Evolutionary conservation across 345 rosid genomes (phyloP), one percentile per base, ranked within the genome.

Genomic region (Erodium maritimum): DNA sequence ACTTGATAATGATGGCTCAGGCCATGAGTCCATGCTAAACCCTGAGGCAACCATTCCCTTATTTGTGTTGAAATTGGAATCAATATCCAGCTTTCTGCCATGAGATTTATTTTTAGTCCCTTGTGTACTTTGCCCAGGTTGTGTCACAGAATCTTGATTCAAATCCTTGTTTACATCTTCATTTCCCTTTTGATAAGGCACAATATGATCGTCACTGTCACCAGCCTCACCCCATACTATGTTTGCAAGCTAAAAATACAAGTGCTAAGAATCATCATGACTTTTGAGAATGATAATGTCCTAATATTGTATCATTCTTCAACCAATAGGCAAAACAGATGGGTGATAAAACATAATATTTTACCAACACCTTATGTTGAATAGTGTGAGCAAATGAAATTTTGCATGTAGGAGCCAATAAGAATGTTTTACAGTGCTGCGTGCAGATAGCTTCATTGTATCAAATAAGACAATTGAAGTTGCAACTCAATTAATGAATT

Each of bases 151-250:
- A 63, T 74, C 83, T 75, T 72, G 81, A 68, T 59, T 64, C 69
- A 68, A 74, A 67, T 69, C 84, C 74, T 71, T 80, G 62, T 66
- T 66, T 65, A 57, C 57, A 65, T 70, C 79, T 71, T 81, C 87
- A 60, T 52, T 73, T 66, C 60, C 71, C 52, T 62, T 80, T 60
- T 62, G 83, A 73, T 66, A 80, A 54, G 99, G 95, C 70, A 93
- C 91, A 54, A 85, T 76, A 79, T 79, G 88, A 69, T 87, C 95
- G 58, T 76, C 94, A 55, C 73, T 68, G 65, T 81, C 80, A 53
- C 75, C 81, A 63, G 75, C 77, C 80, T 81, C 88, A 69, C 75
- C 87, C 96, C 96, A 90, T 94, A 85, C 77, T 76, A 94, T 94
- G 73, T 80, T 81, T 14, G 79, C 70, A 61, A 90, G 74, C 99